These are phyloP conservation scores for Clitoria ternatea DNA, from an alignment of 306 rosid species.

Conservation along the genomic window DNA sequence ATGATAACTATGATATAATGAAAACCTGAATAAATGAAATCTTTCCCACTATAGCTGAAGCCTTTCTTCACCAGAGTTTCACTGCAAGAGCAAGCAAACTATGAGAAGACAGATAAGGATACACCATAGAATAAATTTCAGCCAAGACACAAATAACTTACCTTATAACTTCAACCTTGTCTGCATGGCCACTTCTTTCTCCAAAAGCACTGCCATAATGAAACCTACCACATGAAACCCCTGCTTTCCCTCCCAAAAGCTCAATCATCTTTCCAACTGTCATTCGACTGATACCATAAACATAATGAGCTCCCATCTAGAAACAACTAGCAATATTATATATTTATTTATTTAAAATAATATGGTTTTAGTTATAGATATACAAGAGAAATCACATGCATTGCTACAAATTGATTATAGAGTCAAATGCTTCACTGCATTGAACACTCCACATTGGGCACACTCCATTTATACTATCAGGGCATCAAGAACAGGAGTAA, in stretches of 20 bases:
- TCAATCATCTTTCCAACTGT: slow-evolving; percentile 99
- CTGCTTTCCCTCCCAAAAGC: slow-evolving; percentile 96
- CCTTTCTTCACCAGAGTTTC: slow-evolving; percentile 80
- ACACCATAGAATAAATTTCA: slow-evolving; percentile 3
- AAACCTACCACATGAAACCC: slow-evolving; percentile 94
- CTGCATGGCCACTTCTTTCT: slow-evolving; percentile 98
- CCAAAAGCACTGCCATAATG: slow-evolving; percentile 99
- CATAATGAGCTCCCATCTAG: not conserved
- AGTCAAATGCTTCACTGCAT: no score
- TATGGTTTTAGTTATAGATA: not conserved
- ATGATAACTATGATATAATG: slow-evolving; percentile 6
- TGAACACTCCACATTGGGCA: no score
- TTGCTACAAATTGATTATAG: no score
- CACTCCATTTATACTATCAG: no score
- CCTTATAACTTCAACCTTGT: slow-evolving; percentile 93
- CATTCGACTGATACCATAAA: slow-evolving; percentile 73
- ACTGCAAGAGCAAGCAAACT: slow-evolving; percentile 45
- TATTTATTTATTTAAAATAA: not conserved
- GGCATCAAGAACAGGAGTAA: no score
- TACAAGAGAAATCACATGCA: not conserved
- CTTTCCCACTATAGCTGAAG: slow-evolving; percentile 87
- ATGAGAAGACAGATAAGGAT: not conserved
- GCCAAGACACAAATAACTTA: slow-evolving; percentile 23
- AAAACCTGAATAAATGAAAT: slow-evolving; percentile 86
- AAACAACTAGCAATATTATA: not conserved